Conservation (phyloP, 2,329 filamentous ascomycete genomes). For the Tolypocladium nubicola region DNA sequence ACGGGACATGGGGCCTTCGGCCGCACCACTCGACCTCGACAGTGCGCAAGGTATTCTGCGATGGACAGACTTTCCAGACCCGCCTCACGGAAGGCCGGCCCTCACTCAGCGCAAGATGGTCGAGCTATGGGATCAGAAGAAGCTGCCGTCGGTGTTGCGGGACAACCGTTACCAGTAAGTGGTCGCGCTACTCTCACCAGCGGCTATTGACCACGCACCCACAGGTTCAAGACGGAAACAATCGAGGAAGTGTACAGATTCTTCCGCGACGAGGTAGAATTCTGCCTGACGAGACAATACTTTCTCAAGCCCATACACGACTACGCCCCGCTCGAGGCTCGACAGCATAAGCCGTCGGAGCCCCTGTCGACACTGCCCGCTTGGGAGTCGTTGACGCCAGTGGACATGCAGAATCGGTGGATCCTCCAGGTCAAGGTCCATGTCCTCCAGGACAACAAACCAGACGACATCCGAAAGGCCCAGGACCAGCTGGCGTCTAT, state of each 20-base stretch:
- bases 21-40: conserved; percentile 27
- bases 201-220: conserved; percentile 2
- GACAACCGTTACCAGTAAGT: conserved; percentile 43
- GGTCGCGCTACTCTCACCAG: background rate
- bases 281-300: conserved; percentile 38
- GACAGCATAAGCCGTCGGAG: conserved; percentile 4
- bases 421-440: conserved; percentile 42
- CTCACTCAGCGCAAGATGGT: conserved; percentile 44
- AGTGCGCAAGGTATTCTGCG: conserved; percentile 35
- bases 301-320: conserved; percentile 22
- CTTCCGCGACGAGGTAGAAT: conserved; percentile 44
- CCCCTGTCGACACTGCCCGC: conserved; percentile 27
- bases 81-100: conserved; percentile 32
- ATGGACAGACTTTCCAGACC: conserved; percentile 53
- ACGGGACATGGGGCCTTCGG: conserved; percentile 30
- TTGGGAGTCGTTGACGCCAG: conserved; percentile 33
- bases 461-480: conserved; percentile 45
- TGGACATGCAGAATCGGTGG: conserved; percentile 42
- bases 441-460: conserved; percentile 45
- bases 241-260: conserved; percentile 44
- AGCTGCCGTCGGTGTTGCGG: conserved; percentile 34
- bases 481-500: conserved; percentile 38
- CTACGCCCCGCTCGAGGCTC: conserved; percentile 20
- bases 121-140: conserved; percentile 42
- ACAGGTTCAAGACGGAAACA: conserved; percentile 40